A percentile compares a stretch with the other conserved stretches of the same genome.
Evolutionary conservation across 2,329 filamentous ascomycete species (phyloP).

Genomic region (Trichophyton simii): DNA sequence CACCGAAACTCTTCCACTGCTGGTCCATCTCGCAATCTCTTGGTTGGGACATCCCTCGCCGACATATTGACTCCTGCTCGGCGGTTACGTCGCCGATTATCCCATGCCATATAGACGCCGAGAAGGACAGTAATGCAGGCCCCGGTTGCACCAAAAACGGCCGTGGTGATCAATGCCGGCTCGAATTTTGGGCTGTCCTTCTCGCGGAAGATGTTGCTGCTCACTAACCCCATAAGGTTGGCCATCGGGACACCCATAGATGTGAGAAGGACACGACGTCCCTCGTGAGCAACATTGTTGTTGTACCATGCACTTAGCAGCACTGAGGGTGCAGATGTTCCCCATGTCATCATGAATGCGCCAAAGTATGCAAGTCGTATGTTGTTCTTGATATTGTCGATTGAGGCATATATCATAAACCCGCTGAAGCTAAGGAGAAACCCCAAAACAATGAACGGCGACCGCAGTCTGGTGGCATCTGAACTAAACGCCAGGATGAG

Average conservation of each 20-base stretch:
- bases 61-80: slow-evolving; percentile 43
- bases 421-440: slow-evolving; percentile 64
- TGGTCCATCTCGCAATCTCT: slow-evolving; percentile 44
- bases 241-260: slow-evolving; percentile 61
- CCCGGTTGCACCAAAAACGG: slow-evolving; percentile 50
- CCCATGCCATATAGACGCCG: slow-evolving; percentile 51
- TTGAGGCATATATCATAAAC: slow-evolving; percentile 65
- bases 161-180: slow-evolving; percentile 53
- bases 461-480: slow-evolving; percentile 53
- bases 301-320: slow-evolving; percentile 62
- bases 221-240: slow-evolving; percentile 63
- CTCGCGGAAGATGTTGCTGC: slow-evolving; percentile 53
- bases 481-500: slow-evolving; percentile 60
- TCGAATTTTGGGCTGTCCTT: slow-evolving; percentile 55
- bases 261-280: slow-evolving; percentile 56
- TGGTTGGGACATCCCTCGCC: slow-evolving; percentile 47
- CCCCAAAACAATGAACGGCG: slow-evolving; percentile 61
- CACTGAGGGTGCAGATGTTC: slow-evolving; percentile 61
- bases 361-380: slow-evolving; percentile 58
- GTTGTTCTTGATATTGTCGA: slow-evolving; percentile 48
- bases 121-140: slow-evolving; percentile 43
- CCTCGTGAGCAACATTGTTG: slow-evolving; percentile 71
- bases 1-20: slow-evolving; percentile 44
- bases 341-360: slow-evolving; percentile 74
- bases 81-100: slow-evolving; percentile 50